Base-by-base conservation (phyloP, 2,329 filamentous ascomycete genomes). In the Sodiomyces alkalinus region DNA sequence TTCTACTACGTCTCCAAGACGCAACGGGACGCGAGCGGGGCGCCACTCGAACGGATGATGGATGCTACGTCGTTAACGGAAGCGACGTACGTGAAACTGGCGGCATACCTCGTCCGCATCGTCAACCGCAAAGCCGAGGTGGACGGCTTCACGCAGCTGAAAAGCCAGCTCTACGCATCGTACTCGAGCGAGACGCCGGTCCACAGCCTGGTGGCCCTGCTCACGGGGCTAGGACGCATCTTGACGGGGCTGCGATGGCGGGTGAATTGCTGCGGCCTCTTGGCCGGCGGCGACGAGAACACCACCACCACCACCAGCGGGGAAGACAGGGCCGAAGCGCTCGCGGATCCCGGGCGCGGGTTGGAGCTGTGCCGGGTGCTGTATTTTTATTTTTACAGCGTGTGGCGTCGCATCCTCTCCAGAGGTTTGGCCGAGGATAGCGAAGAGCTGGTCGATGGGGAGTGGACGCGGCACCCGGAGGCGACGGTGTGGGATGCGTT, bases 261-360 rank as follows among this genome's bases (percentile, higher is more conserved):
- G n/a, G n/a, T n/a, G n/a, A n/a, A n/a, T n/a, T n/a, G n/a, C n/a
- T n/a, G n/a, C n/a, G n/a, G n/a, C n/a, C n/a, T n/a, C n/a, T n/a
- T n/a, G n/a, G n/a, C n/a, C n/a, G n/a, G n/a, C n/a, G n/a, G n/a
- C n/a, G n/a, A n/a, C n/a, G n/a, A n/a, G n/a, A n/a, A n/a, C n/a
- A n/a, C n/a, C n/a, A n/a, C n/a, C n/a, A n/a, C 15, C 45, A 53
- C 2, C 55, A 55, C 4, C 60, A 55, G 56, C 58, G 56, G 56
- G 48, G 49, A 23, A 44, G 45, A 3, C 50, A 56, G 7, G 55
- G 54, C 5, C 52, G 56, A 26, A 49, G 49, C 10, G 48, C 50
- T 16, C 38, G 40, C 13, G 40, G 51, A 54, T 15, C 50, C 49
- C 2, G 45, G 41, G 21, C 45, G 52, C 38, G 50, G 52, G 32